Evolutionary conservation across 805 yeast genomes (phyloP).

Genomic region (Wickerhamomyces chambardii): DNA sequence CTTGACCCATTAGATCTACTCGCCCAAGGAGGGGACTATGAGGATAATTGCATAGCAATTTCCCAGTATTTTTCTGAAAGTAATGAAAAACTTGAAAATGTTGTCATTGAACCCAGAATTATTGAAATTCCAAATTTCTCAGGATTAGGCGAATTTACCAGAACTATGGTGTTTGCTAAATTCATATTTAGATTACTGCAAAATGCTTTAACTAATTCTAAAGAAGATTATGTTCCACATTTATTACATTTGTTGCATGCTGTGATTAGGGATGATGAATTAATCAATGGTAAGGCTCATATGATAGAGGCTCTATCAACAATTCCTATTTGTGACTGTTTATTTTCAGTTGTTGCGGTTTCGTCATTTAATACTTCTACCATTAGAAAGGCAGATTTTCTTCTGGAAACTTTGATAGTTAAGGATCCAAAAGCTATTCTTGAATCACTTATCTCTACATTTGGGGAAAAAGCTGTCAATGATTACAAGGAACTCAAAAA

Average conservation of each 20-base stretch:
- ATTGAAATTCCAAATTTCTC: constrained; percentile 23
- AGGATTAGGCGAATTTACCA: constrained; percentile 40
- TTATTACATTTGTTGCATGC: constrained; percentile 68
- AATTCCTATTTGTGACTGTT: constrained; percentile 46
- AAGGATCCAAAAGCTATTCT: constrained; percentile 38
- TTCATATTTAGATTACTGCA: constrained; percentile 49
- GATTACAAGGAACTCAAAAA: constrained; percentile 38
- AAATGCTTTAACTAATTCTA: constrained; percentile 37
- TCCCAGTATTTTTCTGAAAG: constrained; percentile 30
- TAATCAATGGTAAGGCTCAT: constrained; percentile 27
- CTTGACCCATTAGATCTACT: constrained; percentile 52
- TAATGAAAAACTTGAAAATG: constrained; percentile 16
- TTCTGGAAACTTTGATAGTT: constrained; percentile 41
- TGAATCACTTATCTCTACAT: constrained; percentile 42
- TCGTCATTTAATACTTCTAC: constrained; percentile 37
- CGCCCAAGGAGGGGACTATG: constrained; percentile 37
- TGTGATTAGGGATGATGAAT: constrained; percentile 41
- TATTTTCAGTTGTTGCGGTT: constrained; percentile 42
- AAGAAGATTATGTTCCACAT: constrained; percentile 48
- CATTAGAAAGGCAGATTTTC: constrained; percentile 44
- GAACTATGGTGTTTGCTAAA: constrained; percentile 43
- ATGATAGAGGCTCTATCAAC: constrained; percentile 36
- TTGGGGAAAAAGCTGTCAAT: constrained; percentile 46
- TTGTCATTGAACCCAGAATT: constrained; percentile 40
- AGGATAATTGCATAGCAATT: constrained; percentile 40